Evolutionary conservation across 2,329 filamentous ascomycete genomes (phyloP), one percentile per base, ranked within the genome.

Genomic region (Exophiala lecanii-corni): DNA sequence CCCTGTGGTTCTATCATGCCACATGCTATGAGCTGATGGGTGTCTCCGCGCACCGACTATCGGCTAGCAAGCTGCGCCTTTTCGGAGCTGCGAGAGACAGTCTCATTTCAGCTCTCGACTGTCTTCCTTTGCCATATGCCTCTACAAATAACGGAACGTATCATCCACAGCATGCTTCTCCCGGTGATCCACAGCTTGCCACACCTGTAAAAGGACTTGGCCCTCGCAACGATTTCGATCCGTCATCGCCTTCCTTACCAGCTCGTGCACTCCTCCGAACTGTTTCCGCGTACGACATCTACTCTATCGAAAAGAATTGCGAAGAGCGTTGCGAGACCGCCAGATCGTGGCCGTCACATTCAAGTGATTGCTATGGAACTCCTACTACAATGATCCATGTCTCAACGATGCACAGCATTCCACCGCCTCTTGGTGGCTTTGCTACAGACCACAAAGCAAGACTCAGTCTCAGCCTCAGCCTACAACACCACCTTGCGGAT

Each of bases 1-100:
- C 52, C 41, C 51, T 57, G 32, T 45, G 43, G 39, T 57, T 53
- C 40, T 55, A 56, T 35, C 43, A 51, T 30, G 55, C 53, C 18
- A 41, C 46, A 6, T 56, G 41, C 21, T 50, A 55, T 39, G 55
- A 57, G 33, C 41, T 43, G 9, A 50, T 55, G 31, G 55, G 55
- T 9, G 43, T 52, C 12, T 39, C 49, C 19, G 48, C 55, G 5
- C 55, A 57, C 44, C 44, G 51, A 18, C 52, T 47, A 28, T 57
- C 55, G 5, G 32, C 12, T 13, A 55, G 49, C 25, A 57, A 54
- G 34, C 38, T 53, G 9, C 45, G 36, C 5, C 49, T 50, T 23
- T 42, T 56, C 13, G 42, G 52, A 20, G 38, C 32, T 13, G 55
- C 53, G 10, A 49, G 44, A 38, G 50, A 52, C 20, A 43, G 42